Evolutionary conservation across 208 protist species (phyloP).

Genomic region (Spongospora subterranea): DNA sequence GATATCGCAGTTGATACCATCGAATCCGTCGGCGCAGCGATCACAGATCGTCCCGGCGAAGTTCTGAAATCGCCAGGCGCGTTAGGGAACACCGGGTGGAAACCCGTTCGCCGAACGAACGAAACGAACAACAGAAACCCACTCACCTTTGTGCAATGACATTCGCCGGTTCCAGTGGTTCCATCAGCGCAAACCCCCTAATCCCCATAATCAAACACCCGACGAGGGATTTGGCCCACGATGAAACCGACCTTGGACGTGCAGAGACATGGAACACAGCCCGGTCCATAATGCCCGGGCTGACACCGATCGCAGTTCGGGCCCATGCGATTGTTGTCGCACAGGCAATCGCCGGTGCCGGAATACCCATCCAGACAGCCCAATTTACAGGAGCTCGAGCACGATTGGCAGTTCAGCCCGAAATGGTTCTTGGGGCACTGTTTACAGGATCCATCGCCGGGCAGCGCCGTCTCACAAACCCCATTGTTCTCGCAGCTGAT

Average conservation of each 20-base stretch:
- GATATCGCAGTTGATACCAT: background rate
- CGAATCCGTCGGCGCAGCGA: background rate
- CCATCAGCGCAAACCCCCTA: constrained; percentile 28
- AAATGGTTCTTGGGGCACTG: background rate
- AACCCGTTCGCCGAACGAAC: background rate
- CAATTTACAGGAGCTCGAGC: background rate
- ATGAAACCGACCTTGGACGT: constrained; percentile 34
- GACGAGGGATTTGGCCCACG: no score
- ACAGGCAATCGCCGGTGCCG: constrained; percentile 39
- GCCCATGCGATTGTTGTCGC: constrained; percentile 31
- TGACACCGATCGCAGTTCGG: background rate
- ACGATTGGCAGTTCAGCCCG: background rate
- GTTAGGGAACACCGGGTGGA: background rate
- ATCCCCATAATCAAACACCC: no score
- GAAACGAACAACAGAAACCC: background rate
- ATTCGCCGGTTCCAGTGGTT: background rate
- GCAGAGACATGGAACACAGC: background rate
- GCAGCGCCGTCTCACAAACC: background rate
- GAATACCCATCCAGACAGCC: background rate
- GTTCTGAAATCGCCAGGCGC: background rate
- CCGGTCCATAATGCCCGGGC: constrained; percentile 19
- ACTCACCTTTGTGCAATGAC: background rate
- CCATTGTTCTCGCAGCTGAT: background rate
- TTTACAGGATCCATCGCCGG: background rate
- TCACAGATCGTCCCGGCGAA: constrained; percentile 21